Base-by-base conservation (phyloP, 1,284 basidiomycete genomes). In the Fistulinella staudtii region DNA sequence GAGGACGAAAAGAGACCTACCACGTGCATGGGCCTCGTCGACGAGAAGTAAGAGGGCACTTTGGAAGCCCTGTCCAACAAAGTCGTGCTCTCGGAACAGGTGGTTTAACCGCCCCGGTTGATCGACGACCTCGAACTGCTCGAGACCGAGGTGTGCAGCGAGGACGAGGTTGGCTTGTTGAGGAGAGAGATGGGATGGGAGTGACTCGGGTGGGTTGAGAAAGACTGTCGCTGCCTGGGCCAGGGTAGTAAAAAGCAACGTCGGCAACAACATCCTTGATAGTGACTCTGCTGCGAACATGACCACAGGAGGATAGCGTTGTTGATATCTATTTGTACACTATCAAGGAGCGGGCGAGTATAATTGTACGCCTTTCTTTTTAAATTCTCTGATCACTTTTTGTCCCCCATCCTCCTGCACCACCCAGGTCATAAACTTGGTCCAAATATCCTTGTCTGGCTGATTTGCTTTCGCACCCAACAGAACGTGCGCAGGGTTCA, bases 61-160 rank as follows among this genome's bases (percentile, higher is more conserved):
- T 21, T 60, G 68, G 30, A 61, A 41, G 0, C 80, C 82, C 43
- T 75, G 59, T 23, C 77, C 85, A 18, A 88, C 75, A 54, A 86
- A 80, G 3, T 68, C 47, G 41, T 74, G 69, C 47, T 76, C 70
- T 24, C 59, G 58, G 47, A 70, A 68, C 8, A 66, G 37, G 41
- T 55, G 38, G 31, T 53, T 43, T n/a, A 64, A 37, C 24, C 46
- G 53, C 18, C 41, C 61, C 47, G 45, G 46, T 49, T 73, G 73
- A 43, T 57, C 61, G 21, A 79, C 55, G 28, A 71, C 66, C 56
- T 86, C 82, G 51, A 81, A 82, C 22, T 66, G 65, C 51, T 88
- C 86, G 4, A 89, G 72, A 18, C 80, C 79, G 14, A 89, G 73
- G 57, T 89, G 84, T 46, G 75, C 77, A 17, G 85, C 75, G 28